Base-by-base conservation (phyloP, 768 basidiomycete genomes). In the Pleurotus tuoliensis region DNA sequence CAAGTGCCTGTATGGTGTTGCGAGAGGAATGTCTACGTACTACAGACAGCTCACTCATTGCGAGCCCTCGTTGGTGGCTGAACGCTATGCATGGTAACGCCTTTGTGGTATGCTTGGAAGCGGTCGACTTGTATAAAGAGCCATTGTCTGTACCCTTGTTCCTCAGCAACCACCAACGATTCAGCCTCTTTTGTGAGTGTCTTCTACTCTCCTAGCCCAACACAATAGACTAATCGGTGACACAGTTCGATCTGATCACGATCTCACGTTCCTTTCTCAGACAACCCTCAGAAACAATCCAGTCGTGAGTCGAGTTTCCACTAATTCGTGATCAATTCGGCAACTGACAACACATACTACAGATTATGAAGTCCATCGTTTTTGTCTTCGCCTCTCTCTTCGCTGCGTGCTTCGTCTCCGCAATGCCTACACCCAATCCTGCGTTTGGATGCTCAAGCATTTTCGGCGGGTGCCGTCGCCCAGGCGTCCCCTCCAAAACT, bases 361-460 rank as follows among this genome's bases (percentile, higher is more conserved):
- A 53, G 51, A 53, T 16, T 13, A 53, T 53, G 51, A 53, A 53
- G 51, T 53, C 51, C 39, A 39, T 53, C 51, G 20, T 53, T 53
- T 53, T 40, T 20, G 22, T 53, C 39, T 16, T 41, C 38, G 22
- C 22, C 24, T 53, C 51, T 41, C 24, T 53, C 39, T 39, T 40
- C 51, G 51, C 39, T 8, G 22, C 20, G 12, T 40, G 39, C 37
- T 25, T 53, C 39, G 51, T 41, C 18, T 24, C 39, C 11, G 51
- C 37, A 15, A 53, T 53, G 51, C 51, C 51, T 3, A 53, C 39
- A 13, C 51, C 51, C 4, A n/a, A 53, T 22, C 51, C 39, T 9
- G 49, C 49, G 6, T 40, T 39, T n/a, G 51, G 51, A 39, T 53
- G 51, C 18, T 53, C 51, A 8, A 22, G 38, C 20, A 16, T 40